phyloP scores from a whole-genome alignment of 2,329 filamentous ascomycete genomes.

The Ascochyta koolunga region DNA sequence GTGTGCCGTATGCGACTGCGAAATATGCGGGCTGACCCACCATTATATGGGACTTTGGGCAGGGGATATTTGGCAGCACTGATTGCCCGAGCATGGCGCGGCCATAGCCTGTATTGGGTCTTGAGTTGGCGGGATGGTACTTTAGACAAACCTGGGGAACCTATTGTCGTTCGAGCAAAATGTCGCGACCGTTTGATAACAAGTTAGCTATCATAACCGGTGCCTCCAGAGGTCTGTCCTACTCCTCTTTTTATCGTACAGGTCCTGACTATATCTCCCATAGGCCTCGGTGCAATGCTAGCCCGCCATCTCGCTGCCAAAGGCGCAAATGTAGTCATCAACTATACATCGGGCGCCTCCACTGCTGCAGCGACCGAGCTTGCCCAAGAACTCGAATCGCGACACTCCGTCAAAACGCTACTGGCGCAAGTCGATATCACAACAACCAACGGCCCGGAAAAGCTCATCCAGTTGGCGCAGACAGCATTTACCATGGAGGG shows the following conservation, averaged over 20 bases:
- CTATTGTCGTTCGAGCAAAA: background rate
- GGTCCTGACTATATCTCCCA: background rate
- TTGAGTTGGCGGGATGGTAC: background rate
- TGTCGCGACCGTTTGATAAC: conserved; percentile 56
- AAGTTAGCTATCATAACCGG: conserved; percentile 80
- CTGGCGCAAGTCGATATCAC: conserved; percentile 72
- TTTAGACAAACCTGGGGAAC: background rate
- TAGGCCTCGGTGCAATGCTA: conserved; percentile 72
- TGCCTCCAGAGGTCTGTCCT: conserved; percentile 68
- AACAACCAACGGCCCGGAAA: conserved; percentile 60
- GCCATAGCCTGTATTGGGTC: background rate
- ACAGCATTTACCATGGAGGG: conserved; percentile 59
- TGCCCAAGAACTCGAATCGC: conserved; percentile 57
- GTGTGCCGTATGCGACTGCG: background rate
- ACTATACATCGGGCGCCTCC: conserved; percentile 69
- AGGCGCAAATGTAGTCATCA: conserved; percentile 70
- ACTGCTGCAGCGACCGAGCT: conserved; percentile 56
- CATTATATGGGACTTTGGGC: background rate
- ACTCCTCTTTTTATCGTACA: background rate
- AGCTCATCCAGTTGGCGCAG: conserved; percentile 62
- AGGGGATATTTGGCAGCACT: too few relatives aligned
- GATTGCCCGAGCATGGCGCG: background rate
- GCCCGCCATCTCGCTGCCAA: conserved; percentile 73
- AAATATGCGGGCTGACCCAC: background rate
- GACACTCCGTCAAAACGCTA: conserved; percentile 64